These are phyloP conservation scores for Lathyrus aphaca DNA, from an alignment of 306 rosid genomes.

Conservation along the genomic window DNA sequence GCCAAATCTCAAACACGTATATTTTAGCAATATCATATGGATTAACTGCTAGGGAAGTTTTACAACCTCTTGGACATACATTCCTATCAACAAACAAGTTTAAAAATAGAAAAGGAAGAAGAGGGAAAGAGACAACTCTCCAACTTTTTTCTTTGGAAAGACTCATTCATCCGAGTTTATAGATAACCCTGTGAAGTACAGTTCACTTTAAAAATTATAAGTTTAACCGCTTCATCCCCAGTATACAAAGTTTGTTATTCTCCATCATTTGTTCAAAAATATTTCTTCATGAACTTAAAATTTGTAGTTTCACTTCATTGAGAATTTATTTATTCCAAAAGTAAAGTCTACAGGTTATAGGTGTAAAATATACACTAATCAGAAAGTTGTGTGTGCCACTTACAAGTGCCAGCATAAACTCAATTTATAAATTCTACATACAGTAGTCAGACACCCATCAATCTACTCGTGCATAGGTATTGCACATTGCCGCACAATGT, in stretches of 20 bases:
- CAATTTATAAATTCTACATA: constrained; percentile 15
- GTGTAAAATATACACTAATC: constrained; percentile 1
- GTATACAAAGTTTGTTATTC: constrained; percentile 20
- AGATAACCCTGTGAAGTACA: constrained; percentile 17
- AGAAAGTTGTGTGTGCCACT: constrained; percentile 6
- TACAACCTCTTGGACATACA: constrained; percentile 16
- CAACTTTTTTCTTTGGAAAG: constrained; percentile 25
- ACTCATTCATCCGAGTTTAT: background rate
- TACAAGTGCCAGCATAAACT: constrained; percentile 10
- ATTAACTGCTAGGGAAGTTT: constrained; percentile 25
- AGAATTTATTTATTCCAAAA: constrained; percentile 23
- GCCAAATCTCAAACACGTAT: constrained; percentile 19
- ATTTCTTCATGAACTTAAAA: constrained; percentile 14
- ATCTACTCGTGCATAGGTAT: background rate
- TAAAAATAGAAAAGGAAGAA: constrained; percentile 2
- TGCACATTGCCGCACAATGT: constrained; percentile 7
- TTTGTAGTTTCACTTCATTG: constrained; percentile 2
- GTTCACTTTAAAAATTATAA: constrained; percentile 13
- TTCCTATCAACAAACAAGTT: constrained; percentile 34
- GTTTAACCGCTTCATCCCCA: constrained; percentile 26
- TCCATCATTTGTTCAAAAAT: constrained; percentile 21
- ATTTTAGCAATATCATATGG: constrained; percentile 2
- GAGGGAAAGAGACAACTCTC: constrained; percentile 8
- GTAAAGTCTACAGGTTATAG: background rate
- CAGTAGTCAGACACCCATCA: constrained; percentile 23